A percentile compares a stretch with the other conserved stretches of the same genome.
These are phyloP conservation scores for Suillus luteus DNA, from an alignment of 768 basidiomycete genomes.

Conservation along the genomic window DNA sequence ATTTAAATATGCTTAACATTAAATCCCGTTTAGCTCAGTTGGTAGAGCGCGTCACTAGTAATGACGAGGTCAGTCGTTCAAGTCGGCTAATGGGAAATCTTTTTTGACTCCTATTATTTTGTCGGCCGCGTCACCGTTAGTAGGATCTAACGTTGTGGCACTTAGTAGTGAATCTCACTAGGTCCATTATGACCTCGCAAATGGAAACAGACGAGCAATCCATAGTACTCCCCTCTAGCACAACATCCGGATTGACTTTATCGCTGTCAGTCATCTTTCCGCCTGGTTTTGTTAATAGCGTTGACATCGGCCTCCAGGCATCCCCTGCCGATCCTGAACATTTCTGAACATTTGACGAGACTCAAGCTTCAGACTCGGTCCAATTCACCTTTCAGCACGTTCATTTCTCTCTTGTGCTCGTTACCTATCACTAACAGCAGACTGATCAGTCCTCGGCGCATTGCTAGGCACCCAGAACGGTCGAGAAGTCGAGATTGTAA, in stretches of 20 bases:
- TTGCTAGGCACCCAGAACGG: conserved; percentile 93
- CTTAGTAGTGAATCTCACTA: not conserved
- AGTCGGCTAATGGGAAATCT: conserved; percentile 42
- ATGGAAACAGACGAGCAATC: conserved; percentile 83
- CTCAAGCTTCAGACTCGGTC: conserved; percentile 71
- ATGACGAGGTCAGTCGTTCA: conserved; percentile 46
- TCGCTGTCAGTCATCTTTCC: conserved; percentile 56
- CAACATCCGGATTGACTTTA: conserved; percentile 72
- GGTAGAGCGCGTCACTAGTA: conserved; percentile 54
- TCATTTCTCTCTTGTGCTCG: conserved; percentile 1
- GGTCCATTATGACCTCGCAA: conserved; percentile 43
- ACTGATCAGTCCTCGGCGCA: conserved; percentile 78
- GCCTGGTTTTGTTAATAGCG: not conserved
- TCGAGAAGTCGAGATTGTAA: conserved; percentile 95
- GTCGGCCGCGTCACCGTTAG: not conserved
- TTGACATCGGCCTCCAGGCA: conserved; percentile 58
- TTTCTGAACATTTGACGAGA: conserved; percentile 93
- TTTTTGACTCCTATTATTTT: conserved; percentile 17
- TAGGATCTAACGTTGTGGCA: not conserved
- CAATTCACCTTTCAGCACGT: conserved; percentile 64
- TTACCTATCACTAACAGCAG: not conserved
- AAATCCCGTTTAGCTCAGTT: conserved; percentile 47
- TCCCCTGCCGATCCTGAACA: conserved; percentile 93
- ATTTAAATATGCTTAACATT: fast-evolving
- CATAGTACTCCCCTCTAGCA: conserved; percentile 71